These are phyloP conservation scores for Lactarius vividus DNA, from an alignment of 768 basidiomycete species.

Conservation along the genomic window DNA sequence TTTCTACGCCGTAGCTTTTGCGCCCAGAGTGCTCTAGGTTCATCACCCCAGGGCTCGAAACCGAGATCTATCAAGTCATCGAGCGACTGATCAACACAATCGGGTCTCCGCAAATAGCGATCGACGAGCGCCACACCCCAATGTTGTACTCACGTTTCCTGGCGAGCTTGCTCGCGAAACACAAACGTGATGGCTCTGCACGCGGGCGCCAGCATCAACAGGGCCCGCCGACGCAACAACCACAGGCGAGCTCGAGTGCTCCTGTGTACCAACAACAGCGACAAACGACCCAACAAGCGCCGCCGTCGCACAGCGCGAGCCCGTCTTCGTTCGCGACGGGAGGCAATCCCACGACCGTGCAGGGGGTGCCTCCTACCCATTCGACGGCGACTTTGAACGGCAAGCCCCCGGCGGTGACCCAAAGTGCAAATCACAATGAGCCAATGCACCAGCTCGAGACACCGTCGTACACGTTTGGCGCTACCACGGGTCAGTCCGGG, in stretches of 20 bases:
- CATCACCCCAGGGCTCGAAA: slow-evolving; percentile 55
- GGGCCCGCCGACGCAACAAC: slow-evolving; percentile 23
- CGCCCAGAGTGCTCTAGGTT: slow-evolving; percentile 70
- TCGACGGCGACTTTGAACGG: not conserved
- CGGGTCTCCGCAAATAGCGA: slow-evolving; percentile 63
- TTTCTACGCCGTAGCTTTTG: slow-evolving; percentile 52
- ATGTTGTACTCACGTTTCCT: slow-evolving; percentile 80
- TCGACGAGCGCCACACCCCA: slow-evolving; percentile 81
- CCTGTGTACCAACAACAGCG: slow-evolving; percentile 10
- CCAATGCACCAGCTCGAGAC: slow-evolving; percentile 6
- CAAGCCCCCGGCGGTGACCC: not conserved
- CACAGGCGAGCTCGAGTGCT: slow-evolving; percentile 1
- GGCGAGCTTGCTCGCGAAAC: slow-evolving; percentile 63
- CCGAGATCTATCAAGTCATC: slow-evolving; percentile 60
- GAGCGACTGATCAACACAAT: slow-evolving; percentile 66
- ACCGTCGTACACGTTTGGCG: slow-evolving; percentile 17
- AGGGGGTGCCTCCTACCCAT: not conserved
- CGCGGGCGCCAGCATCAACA: slow-evolving; percentile 19
- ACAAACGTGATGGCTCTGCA: slow-evolving; percentile 28
- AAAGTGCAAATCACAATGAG: not conserved
- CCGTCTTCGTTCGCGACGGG: not conserved
- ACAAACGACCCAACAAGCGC: not conserved
- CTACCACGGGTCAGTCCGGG: not conserved
- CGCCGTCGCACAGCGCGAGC: not conserved
- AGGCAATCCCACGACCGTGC: not conserved